Conservation (phyloP, 495 filamentous ascomycete species). For the Aspergillus incahuasiensis region DNA sequence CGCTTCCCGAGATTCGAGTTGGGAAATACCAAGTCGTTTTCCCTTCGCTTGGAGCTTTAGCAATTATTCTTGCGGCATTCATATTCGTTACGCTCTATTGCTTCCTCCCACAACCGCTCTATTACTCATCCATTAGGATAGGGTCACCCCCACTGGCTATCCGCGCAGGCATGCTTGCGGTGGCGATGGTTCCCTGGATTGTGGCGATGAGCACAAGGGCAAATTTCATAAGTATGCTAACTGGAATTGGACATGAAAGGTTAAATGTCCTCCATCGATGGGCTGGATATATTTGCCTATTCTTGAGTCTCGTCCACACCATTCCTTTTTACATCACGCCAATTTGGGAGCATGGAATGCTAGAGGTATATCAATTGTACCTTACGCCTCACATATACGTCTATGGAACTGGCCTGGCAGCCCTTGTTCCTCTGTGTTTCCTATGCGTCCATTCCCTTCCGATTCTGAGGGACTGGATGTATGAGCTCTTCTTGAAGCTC, state of each 20-base stretch:
- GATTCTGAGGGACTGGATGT: slow-evolving; percentile 56
- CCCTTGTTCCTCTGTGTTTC: slow-evolving; percentile 72
- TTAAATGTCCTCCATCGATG: slow-evolving; percentile 92
- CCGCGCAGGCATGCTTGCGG: slow-evolving; percentile 86
- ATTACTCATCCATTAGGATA: slow-evolving; percentile 73
- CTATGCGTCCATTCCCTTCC: slow-evolving; percentile 81
- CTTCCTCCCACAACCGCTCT: slow-evolving; percentile 79
- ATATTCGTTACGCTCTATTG: slow-evolving; percentile 74
- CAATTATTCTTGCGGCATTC: slow-evolving; percentile 58
- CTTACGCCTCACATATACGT: slow-evolving; percentile 60
- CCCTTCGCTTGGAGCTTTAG: slow-evolving; percentile 66
- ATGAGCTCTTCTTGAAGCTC: slow-evolving; percentile 78
- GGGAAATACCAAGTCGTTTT: slow-evolving; percentile 62
- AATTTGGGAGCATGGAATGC: slow-evolving; percentile 71
- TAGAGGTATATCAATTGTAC: slow-evolving; percentile 57
- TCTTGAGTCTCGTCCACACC: slow-evolving; percentile 76
- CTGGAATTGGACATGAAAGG: slow-evolving; percentile 87
- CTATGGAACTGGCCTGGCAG: slow-evolving; percentile 88
- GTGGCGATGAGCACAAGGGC: slow-evolving; percentile 85
- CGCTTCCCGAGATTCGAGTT: slow-evolving; percentile 64
- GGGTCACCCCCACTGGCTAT: slow-evolving; percentile 89
- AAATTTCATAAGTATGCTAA: slow-evolving; percentile 78
- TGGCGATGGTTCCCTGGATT: slow-evolving; percentile 94
- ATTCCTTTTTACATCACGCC: slow-evolving; percentile 88
- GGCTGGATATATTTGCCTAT: slow-evolving; percentile 82